These are phyloP conservation scores for Bocquillonia castaneifolia DNA, from an alignment of 441 rosid species.

Conservation along the genomic window DNA sequence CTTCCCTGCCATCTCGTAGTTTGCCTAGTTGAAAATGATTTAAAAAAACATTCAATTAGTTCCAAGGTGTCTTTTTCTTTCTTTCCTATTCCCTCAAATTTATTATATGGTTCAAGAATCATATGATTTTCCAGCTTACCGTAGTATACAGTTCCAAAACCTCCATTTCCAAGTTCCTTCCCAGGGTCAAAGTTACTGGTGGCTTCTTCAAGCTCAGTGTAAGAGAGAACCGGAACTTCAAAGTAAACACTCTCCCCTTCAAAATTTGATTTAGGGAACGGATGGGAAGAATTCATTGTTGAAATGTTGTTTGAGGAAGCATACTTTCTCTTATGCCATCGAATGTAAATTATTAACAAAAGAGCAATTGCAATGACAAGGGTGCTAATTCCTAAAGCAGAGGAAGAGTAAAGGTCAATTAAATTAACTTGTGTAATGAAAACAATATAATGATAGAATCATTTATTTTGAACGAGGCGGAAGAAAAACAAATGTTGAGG, in stretches of 20 bases:
- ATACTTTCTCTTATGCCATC: constrained; percentile 29
- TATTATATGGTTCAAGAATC: too few relatives aligned
- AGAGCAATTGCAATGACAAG: too few relatives aligned
- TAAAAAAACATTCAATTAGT: too few relatives aligned
- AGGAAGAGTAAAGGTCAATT: too few relatives aligned
- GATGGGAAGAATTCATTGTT: constrained; percentile 18
- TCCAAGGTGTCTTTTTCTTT: too few relatives aligned
- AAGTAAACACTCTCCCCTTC: constrained; percentile 43
- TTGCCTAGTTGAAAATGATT: constrained; percentile 40
- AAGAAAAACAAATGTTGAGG: too few relatives aligned
- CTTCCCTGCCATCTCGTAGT: constrained; percentile 69
- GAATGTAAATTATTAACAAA: too few relatives aligned
- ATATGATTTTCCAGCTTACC: constrained; percentile 37
- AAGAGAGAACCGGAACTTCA: constrained; percentile 57
- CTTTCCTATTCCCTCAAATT: too few relatives aligned
- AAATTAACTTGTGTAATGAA: too few relatives aligned
- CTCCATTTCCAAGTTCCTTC: constrained; percentile 71
- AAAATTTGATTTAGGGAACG: constrained; percentile 34
- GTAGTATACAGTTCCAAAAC: constrained; percentile 68
- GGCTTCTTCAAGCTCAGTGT: constrained; percentile 61
- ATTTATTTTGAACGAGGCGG: too few relatives aligned
- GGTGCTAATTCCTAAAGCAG: too few relatives aligned
- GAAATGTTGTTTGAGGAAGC: constrained; percentile 29
- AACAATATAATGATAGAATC: too few relatives aligned
- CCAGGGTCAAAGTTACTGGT: constrained; percentile 50